Evolutionary conservation across 768 basidiomycete genomes (phyloP), one percentile per base, ranked within the genome.

Genomic region (Pholiota molesta): DNA sequence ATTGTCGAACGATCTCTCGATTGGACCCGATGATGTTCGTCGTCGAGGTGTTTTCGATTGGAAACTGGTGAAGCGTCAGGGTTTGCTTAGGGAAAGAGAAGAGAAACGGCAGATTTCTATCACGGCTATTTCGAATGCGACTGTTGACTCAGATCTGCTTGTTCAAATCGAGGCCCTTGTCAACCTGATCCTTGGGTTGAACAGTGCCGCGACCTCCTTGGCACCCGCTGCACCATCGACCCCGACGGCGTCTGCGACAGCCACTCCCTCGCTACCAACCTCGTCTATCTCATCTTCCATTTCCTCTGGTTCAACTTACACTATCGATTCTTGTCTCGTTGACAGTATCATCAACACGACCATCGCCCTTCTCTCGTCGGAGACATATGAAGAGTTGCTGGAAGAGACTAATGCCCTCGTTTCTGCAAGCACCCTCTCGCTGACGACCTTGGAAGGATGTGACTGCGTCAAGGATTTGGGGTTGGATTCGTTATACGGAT

Each of bases 1-100:
- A 10, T 39, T 74, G 26, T 55, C 72, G 58, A 59, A 71, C 57
- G 66, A 45, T 19, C 55, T 74, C 5, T 66, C 61, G 3, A 66
- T 73, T 51, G 73, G 70, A 16, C 66, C 72, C 5, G 57, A 68
- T 40, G 67, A 58, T 45, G 6, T 63, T 52, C 66, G 55, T 19
- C 51, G 59, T 16, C 49, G 63, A 19, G 40, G 40, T 14, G 16
- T 42, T n/a, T 13, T 54, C 52, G 33, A 14, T 14, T 7, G n/a
- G 44, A 40, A 26, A 10, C 5, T 14, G 14, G 39, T 31, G 17
- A 21, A 28, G 39, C 31, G 28, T 51, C 45, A 16, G 21, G 16
- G 37, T 35, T 33, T 14, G 56, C 31, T 51, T 5, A 35, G 33
- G 17, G 23, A 19, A 44, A 49, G 16, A 14, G 21, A n/a, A n/a